Percentiles rank a stretch among this genome's conserved stretches.
These are phyloP conservation scores for Talaromyces verruculosus DNA, from an alignment of 2,329 filamentous ascomycete genomes.

Conservation along the genomic window DNA sequence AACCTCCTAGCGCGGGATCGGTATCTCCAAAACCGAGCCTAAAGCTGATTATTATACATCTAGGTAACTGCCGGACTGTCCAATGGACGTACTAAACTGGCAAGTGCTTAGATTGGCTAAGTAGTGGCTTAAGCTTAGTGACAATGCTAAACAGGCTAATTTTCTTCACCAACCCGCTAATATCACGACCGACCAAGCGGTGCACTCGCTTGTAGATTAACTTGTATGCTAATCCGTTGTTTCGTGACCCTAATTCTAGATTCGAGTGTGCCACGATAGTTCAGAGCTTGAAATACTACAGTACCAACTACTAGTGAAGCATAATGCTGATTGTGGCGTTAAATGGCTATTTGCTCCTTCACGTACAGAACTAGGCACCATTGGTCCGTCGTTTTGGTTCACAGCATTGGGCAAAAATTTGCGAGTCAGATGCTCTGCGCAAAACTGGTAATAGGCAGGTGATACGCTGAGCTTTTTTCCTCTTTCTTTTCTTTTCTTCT, in stretches of 20 bases:
- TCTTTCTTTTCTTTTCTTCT: not conserved
- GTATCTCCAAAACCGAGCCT: not conserved
- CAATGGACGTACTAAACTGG: not conserved
- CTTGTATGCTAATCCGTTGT: not conserved
- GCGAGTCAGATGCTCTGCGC: not conserved
- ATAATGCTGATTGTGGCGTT: constrained; percentile 1
- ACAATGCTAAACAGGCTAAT: not conserved
- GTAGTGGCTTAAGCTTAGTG: not conserved
- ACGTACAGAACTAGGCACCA: not conserved
- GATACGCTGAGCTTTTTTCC: not conserved
- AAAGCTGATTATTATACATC: not conserved
- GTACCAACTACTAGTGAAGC: not conserved
- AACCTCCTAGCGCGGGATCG: not conserved
- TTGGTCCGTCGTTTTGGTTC: not conserved
- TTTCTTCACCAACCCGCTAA: not conserved
- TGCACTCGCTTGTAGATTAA: not conserved
- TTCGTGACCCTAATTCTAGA: not conserved
- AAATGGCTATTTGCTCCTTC: not conserved
- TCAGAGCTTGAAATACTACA: constrained; percentile 2
- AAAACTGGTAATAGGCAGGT: not conserved
- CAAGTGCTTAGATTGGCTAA: not conserved
- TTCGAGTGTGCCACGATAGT: not conserved
- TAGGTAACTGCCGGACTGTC: not conserved
- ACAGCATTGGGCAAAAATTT: not conserved
- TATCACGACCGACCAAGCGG: not conserved